Conservation (phyloP, 257 asterid genomes). For the Ehretia macrophylla region DNA sequence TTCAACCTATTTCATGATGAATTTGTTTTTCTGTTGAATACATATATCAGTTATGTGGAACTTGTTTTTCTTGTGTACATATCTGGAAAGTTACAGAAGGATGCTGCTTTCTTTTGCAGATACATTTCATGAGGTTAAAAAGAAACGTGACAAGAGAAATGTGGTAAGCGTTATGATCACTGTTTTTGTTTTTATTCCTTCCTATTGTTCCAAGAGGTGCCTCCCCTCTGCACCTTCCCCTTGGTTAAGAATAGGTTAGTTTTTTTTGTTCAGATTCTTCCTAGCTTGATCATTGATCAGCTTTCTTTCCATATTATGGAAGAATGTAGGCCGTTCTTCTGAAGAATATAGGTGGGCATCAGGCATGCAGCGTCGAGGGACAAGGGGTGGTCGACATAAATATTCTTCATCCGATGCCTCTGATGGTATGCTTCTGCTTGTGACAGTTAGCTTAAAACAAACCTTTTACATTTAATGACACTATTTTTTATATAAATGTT, state of each 20-base stretch:
- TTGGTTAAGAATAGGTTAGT: no score
- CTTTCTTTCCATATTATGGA: conserved; percentile 13
- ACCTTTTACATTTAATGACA: background rate
- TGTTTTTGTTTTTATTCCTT: background rate
- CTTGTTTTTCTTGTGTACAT: no score
- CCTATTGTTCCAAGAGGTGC: background rate
- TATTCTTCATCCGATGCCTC: conserved; percentile 24
- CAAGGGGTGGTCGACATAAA: conserved; percentile 31
- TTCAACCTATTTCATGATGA: no score
- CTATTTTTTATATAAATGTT: background rate
- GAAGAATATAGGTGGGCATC: conserved; percentile 23
- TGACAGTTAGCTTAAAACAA: background rate
- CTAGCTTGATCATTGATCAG: conserved; percentile 6
- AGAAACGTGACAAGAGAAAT: conserved; percentile 50
- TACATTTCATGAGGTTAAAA: conserved; percentile 61
- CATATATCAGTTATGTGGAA: no score
- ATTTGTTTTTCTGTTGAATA: no score
- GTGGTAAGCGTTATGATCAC: conserved; percentile 27
- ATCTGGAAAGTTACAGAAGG: no score
- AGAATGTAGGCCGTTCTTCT: conserved; percentile 26
- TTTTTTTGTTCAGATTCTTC: background rate
- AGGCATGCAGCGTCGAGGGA: conserved; percentile 36
- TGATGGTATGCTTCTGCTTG: conserved; percentile 25
- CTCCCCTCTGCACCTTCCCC: background rate
- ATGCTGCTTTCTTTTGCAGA: conserved; percentile 30